Evolutionary conservation across 352 stramenopile genomes (phyloP).

Genomic region (Phytophthora palmivora): DNA sequence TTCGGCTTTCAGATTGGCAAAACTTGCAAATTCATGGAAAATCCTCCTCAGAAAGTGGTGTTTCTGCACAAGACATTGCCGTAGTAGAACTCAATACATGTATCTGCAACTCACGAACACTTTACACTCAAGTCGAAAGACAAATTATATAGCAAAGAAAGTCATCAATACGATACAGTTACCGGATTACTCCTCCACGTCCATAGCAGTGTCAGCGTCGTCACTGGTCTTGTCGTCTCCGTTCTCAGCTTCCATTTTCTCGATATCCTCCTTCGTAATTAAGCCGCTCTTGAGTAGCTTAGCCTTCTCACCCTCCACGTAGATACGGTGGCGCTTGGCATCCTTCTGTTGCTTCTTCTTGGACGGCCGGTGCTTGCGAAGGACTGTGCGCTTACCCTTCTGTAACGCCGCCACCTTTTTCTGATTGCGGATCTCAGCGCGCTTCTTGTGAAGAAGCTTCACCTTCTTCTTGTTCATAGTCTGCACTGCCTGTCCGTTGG

Average conservation of each 20-base stretch:
- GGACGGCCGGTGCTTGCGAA: conserved; percentile 72
- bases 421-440: conserved; percentile 72
- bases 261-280: conserved; percentile 85
- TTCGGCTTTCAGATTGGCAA: conserved; percentile 38
- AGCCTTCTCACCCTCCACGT: conserved; percentile 73
- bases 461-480: conserved; percentile 90
- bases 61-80: conserved; percentile 38
- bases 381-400: conserved; percentile 59
- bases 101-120: background rate
- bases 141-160: conserved; percentile 39
- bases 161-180: conserved; percentile 34
- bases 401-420: conserved; percentile 78
- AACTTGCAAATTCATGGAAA: conserved; percentile 33
- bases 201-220: conserved; percentile 46
- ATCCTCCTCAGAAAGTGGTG: conserved; percentile 41
- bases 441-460: conserved; percentile 89
- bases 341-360: conserved; percentile 92
- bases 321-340: conserved; percentile 77
- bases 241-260: conserved; percentile 74
- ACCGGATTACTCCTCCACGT: conserved; percentile 64
- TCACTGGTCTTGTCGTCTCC: conserved; percentile 44
- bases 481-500: conserved; percentile 72
- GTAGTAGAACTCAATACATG: background rate
- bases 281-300: conserved; percentile 83
- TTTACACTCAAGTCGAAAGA: conserved; percentile 8